Conservation (phyloP, 1,284 basidiomycete species). For the Ustilago curta region DNA sequence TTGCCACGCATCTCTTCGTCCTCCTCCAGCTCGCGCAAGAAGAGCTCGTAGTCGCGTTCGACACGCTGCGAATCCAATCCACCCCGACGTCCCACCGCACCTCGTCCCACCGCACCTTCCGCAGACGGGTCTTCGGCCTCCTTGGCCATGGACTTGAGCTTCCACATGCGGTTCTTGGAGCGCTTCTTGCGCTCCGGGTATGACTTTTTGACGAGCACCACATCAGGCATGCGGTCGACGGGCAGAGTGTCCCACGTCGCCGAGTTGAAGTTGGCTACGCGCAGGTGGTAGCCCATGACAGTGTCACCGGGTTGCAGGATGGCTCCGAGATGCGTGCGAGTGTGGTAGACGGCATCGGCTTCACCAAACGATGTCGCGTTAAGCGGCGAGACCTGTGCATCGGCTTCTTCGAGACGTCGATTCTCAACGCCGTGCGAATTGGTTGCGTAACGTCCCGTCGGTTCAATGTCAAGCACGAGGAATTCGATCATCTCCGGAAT, state of each 20-base stretch:
- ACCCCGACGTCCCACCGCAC: slow-evolving; percentile 88
- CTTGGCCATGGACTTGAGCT: slow-evolving; percentile 91
- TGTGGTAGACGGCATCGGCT: slow-evolving; percentile 87
- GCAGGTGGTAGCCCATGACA: slow-evolving; percentile 89
- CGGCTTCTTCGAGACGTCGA: slow-evolving; percentile 73
- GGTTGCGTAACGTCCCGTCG: slow-evolving; percentile 64
- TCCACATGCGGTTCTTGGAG: slow-evolving; percentile 85
- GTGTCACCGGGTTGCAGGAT: slow-evolving; percentile 96
- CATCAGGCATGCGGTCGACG: slow-evolving; percentile 81
- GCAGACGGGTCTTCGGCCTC: slow-evolving; percentile 77
- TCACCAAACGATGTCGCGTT: slow-evolving; percentile 75
- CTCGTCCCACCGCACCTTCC: slow-evolving; percentile 74
- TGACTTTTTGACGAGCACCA: slow-evolving; percentile 93
- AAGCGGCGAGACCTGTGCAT: slow-evolving; percentile 91
- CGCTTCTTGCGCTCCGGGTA: slow-evolving; percentile 96
- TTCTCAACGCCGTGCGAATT: slow-evolving; percentile 54
- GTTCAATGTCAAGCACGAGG: slow-evolving; percentile 93
- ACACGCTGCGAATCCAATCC: slow-evolving; percentile 92
- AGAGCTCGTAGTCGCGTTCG: slow-evolving; percentile 95
- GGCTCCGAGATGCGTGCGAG: slow-evolving; percentile 92
- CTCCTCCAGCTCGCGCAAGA: slow-evolving; percentile 94
- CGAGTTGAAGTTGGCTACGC: slow-evolving; percentile 91
- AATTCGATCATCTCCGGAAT: slow-evolving; percentile 92
- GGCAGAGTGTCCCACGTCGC: slow-evolving; percentile 81
- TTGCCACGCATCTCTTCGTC: slow-evolving; percentile 90